Conservation (phyloP, 257 asterid genomes). For the Scutellaria minor region DNA sequence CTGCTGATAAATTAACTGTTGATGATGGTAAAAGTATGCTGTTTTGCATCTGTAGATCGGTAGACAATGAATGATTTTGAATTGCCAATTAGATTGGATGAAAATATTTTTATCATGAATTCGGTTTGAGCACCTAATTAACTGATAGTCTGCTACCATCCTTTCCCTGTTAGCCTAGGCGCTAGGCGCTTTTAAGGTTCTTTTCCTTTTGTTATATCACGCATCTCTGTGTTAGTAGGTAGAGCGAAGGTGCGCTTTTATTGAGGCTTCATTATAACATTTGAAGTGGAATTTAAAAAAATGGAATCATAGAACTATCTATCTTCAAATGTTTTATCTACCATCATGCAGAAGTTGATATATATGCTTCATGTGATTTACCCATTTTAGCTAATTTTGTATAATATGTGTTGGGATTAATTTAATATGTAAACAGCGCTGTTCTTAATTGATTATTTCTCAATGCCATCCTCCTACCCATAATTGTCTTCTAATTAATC, state of each 20-base stretch:
- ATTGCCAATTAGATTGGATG: conserved; percentile 10
- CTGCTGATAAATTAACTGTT: conserved; percentile 18
- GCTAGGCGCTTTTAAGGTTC: conserved; percentile 14
- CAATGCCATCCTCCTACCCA: background rate
- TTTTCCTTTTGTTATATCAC: background rate
- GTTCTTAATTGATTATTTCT: background rate
- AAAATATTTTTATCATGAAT: conserved; percentile 2
- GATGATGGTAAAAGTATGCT: conserved; percentile 20
- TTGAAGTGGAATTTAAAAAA: background rate
- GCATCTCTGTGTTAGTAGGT: conserved; percentile 28
- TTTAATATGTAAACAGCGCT: background rate
- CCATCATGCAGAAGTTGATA: background rate
- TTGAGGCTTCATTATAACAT: conserved; percentile 13
- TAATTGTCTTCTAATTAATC: conserved; percentile 3
- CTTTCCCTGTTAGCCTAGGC: conserved; percentile 10
- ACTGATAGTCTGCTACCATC: background rate
- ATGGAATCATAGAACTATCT: conserved; percentile 3
- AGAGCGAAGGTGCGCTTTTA: conserved; percentile 16
- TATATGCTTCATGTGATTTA: conserved; percentile 10
- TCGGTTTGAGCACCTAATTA: conserved; percentile 6
- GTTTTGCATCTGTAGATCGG: conserved; percentile 12
- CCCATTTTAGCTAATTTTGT: background rate
- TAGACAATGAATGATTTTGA: background rate
- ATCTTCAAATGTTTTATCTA: background rate
- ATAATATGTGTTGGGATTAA: background rate